A percentile compares a stretch with the other conserved stretches of the same genome.
These are phyloP conservation scores for Cicer cuneatum DNA, from an alignment of 306 rosid genomes.

Conservation along the genomic window DNA sequence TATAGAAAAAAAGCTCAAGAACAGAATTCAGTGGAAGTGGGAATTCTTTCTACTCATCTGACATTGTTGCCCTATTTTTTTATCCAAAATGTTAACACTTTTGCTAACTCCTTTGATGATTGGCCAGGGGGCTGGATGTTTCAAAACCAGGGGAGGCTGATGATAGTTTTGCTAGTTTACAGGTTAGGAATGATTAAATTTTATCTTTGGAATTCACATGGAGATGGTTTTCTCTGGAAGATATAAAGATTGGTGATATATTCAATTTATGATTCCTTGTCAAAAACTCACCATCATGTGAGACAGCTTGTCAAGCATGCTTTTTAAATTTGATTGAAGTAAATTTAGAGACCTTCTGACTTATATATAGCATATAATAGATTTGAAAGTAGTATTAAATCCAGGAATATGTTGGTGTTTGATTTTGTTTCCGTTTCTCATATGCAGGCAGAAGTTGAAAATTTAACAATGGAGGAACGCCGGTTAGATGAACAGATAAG, in stretches of 20 bases:
- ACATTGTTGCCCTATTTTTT: conserved; percentile 38
- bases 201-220: conserved; percentile 42
- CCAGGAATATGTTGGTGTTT: conserved; percentile 29
- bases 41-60: conserved; percentile 44
- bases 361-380: conserved; percentile 21
- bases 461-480: conserved; percentile 71
- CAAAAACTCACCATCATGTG: conserved; percentile 3
- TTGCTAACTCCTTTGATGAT: conserved; percentile 42
- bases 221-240: conserved; percentile 24
- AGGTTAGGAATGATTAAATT: conserved; percentile 59
- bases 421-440: conserved; percentile 32
- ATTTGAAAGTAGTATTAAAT: conserved; percentile 24
- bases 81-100: conserved; percentile 29
- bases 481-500: conserved; percentile 85
- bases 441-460: conserved; percentile 89
- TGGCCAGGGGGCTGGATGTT: conserved; percentile 85
- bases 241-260: conserved; percentile 16
- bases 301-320: conserved; percentile 16
- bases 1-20: conserved; percentile 95
- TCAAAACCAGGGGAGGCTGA: conserved; percentile 81
- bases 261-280: conserved; percentile 22
- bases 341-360: conserved; percentile 14
- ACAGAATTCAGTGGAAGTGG: conserved; percentile 99
- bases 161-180: conserved; percentile 78
- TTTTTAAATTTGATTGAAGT: conserved; percentile 36